These are phyloP conservation scores for Leccinum uliginosum DNA, from an alignment of 768 basidiomycete genomes.

Conservation along the genomic window DNA sequence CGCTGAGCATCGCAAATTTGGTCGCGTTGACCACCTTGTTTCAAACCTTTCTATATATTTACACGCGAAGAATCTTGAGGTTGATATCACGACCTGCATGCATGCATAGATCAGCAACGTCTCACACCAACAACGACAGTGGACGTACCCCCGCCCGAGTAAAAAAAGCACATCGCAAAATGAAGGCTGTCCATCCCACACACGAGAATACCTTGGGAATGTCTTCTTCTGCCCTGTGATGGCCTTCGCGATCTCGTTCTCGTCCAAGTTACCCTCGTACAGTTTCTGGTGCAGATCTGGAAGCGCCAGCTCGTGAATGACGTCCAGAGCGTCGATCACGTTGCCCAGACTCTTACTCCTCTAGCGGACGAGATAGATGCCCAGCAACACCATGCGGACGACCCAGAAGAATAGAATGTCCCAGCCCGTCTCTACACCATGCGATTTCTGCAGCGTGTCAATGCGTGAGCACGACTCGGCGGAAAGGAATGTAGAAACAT, in stretches of 20 bases:
- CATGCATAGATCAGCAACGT: not conserved
- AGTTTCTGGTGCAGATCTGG: no score
- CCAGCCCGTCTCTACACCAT: conserved; percentile 49
- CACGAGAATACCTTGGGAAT: conserved; percentile 98
- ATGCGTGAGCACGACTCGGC: not conserved
- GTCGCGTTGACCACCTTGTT: conserved; percentile 99
- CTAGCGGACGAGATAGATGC: conserved; percentile 88
- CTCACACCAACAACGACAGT: not conserved
- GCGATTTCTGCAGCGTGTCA: conserved; percentile 78
- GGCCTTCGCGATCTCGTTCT: conserved; percentile 88
- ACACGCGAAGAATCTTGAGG: conserved; percentile 89
- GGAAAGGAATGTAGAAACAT: conserved; percentile 16
- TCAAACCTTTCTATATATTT: conserved; percentile 99
- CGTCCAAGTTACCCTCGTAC: conserved; percentile 87
- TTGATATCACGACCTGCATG: conserved; percentile 88
- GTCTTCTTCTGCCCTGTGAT: conserved; percentile 91
- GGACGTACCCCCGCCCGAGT: conserved; percentile 75
- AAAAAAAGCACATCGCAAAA: conserved; percentile 93
- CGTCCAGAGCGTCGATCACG: conserved; percentile 94
- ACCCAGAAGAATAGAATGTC: conserved; percentile 99
- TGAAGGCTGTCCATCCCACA: conserved; percentile 96
- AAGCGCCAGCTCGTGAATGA: conserved; percentile 80
- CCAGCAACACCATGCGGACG: conserved; percentile 94
- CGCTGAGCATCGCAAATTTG: conserved; percentile 97
- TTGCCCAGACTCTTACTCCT: conserved; percentile 99